phyloP scores from a whole-genome alignment of 768 basidiomycete species.

The Agrocybe pediades region DNA sequence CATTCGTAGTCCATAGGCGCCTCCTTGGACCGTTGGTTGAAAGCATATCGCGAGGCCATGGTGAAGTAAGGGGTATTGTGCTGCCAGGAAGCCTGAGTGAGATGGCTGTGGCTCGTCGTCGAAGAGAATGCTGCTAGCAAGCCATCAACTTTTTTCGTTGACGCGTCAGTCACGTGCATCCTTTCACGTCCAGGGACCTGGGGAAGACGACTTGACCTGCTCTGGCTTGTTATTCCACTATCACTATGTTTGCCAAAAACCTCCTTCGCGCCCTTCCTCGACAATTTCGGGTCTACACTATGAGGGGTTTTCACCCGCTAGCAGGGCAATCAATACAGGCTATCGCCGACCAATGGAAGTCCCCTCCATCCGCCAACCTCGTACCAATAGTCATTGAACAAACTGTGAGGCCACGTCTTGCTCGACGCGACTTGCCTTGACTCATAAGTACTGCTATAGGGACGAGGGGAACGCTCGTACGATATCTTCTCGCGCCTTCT shows the following conservation, averaged over 20 bases:
- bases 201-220: constrained; percentile 2
- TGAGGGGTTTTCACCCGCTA: constrained; percentile 57
- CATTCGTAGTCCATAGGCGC: constrained; percentile 92
- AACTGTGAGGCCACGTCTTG: constrained; percentile 51
- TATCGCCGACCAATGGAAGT: constrained; percentile 33
- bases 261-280: constrained; percentile 20
- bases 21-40: constrained; percentile 60
- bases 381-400: constrained; percentile 95
- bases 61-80: not conserved
- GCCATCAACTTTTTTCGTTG: constrained; percentile 25
- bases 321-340: constrained; percentile 40
- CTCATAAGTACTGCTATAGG: constrained; percentile 40
- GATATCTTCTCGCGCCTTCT: constrained; percentile 95
- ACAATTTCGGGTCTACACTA: constrained; percentile 13
- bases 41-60: constrained; percentile 8
- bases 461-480: constrained; percentile 87
- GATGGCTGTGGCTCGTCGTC: not conserved
- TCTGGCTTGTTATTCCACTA: not conserved
- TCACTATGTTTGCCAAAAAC: constrained; percentile 29
- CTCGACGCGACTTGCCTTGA: not conserved
- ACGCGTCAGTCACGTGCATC: constrained; percentile 37
- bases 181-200: constrained; percentile 3
- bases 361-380: constrained; percentile 57
- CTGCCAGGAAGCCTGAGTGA: not conserved
- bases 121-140: not conserved